These are phyloP conservation scores for Diaporthe capsici DNA, from an alignment of 2,329 filamentous ascomycete species.

Conservation along the genomic window DNA sequence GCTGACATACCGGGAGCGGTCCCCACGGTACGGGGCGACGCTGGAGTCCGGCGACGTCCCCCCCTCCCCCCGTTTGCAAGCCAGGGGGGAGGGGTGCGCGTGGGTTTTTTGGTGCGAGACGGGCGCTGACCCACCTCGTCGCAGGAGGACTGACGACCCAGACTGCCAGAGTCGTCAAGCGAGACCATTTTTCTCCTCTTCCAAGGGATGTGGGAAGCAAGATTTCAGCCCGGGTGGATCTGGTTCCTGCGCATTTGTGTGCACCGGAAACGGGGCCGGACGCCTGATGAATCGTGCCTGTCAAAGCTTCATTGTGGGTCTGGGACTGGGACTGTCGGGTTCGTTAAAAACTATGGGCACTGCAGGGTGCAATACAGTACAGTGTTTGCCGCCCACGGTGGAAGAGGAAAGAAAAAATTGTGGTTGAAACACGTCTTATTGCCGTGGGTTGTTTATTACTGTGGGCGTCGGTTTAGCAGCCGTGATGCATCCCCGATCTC, in stretches of 20 bases:
- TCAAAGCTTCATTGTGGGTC: constrained; percentile 18
- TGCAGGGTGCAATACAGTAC: not conserved
- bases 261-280: constrained; percentile 34
- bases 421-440: constrained; percentile 39
- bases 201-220: constrained; percentile 25
- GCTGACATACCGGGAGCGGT: constrained; percentile 28
- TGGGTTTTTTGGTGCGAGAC: constrained; percentile 18
- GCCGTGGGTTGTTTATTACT: constrained; percentile 5
- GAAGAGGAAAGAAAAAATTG: not conserved
- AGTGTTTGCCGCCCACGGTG: not conserved
- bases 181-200: constrained; percentile 7
- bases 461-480: constrained; percentile 29
- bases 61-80: not conserved
- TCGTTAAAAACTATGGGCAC: constrained; percentile 9
- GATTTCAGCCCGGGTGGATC: constrained; percentile 33
- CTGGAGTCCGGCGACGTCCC: constrained; percentile 1
- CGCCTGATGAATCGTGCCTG: constrained; percentile 21
- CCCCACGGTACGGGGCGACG: constrained; percentile 27
- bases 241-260: constrained; percentile 25
- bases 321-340: not conserved
- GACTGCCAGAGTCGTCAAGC: constrained; percentile 10
- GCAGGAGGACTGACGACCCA: constrained; percentile 22
- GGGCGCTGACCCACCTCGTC: constrained; percentile 18
- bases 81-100: not conserved
- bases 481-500: constrained; percentile 29